Base-by-base conservation (phyloP, 768 basidiomycete species). In the Termitomyces bulborhizus region DNA sequence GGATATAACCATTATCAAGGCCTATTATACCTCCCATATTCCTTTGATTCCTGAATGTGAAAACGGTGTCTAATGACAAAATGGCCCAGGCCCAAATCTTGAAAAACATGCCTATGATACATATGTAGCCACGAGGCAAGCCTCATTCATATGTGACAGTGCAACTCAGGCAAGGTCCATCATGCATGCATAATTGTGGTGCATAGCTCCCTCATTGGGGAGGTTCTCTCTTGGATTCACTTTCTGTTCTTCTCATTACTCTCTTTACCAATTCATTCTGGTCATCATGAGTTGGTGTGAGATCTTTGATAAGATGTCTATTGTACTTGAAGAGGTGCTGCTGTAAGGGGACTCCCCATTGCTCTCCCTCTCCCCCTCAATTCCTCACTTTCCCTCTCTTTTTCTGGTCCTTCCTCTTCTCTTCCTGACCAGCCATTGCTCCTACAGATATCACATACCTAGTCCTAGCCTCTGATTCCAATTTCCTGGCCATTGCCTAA, bases 91-190 rank as follows among this genome's bases (percentile, higher is more conserved):
- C 13, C n/a, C 42, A 12, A 24, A 27, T 16, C 13, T 43, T 47
- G 8, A 45, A 27, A 34, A 46, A 57, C 49, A 47, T 51, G 50
- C 13, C 41, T 21, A 26, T 1, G 4, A 2, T n/a, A 21, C 16
- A 21, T 34, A 16, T 46, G 7, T 5, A 34, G 15, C 56, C 56
- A 58, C 43, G 57, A 58, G 60, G 50, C 46, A 46, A 24, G 57
- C 54, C 60, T 61, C 60, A 21, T 56, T 55, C 37, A n/a, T 7
- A 49, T 41, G 56, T 60, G 56, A 32, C 31, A 8, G 31, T 9
- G 31, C 34, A 21, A 34, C 34, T 29, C 18, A 12, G 29, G 46
- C 29, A 9, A 32, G 31, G 31, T 31, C 8, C 31, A 32, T 32
- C 31, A 32, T 8, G 31, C 31, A 32, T 9, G 8, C 8, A 32